A percentile compares a stretch with the other conserved stretches of the same genome.
Conservation (phyloP, 306 rosid genomes). For the Luffa aegyptiaca region DNA sequence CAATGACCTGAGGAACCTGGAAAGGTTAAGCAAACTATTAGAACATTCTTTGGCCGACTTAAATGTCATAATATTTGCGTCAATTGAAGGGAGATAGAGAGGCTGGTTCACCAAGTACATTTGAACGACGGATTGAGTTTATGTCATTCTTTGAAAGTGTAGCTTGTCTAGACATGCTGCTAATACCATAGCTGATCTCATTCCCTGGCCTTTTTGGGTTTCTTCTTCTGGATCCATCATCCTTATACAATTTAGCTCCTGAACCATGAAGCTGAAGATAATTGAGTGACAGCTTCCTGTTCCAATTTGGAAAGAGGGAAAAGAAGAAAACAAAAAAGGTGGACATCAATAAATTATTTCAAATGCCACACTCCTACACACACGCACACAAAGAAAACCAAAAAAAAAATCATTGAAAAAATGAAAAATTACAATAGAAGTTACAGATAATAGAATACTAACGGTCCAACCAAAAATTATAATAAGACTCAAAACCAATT, state of each 20-base stretch:
- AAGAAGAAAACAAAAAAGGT: not conserved
- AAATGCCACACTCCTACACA: not conserved
- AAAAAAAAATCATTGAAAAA: not conserved
- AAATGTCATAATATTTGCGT: not conserved
- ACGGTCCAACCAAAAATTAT: not conserved
- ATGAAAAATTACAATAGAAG: not conserved
- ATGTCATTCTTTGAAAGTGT: slow-evolving; percentile 79
- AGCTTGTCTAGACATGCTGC: slow-evolving; percentile 43
- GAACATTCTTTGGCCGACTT: not conserved
- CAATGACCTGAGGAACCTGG: slow-evolving; percentile 86
- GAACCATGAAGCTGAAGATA: slow-evolving; percentile 74
- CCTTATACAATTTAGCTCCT: slow-evolving; percentile 47
- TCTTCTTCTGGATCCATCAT: slow-evolving; percentile 61
- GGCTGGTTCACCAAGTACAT: slow-evolving; percentile 17
- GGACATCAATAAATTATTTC: not conserved
- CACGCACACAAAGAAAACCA: not conserved
- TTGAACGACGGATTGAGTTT: slow-evolving; percentile 71
- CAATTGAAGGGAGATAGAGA: not conserved
- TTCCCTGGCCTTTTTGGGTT: slow-evolving; percentile 41
- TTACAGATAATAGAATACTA: not conserved
- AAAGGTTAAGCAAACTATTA: slow-evolving; percentile 1
- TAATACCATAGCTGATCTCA: slow-evolving; percentile 37
- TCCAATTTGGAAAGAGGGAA: slow-evolving; percentile 7
- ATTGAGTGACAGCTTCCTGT: slow-evolving; percentile 86
- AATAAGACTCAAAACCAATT: not conserved